These are phyloP conservation scores for Paspalum notatum DNA, from an alignment of 176 grass and related monocot genomes.

Conservation along the genomic window DNA sequence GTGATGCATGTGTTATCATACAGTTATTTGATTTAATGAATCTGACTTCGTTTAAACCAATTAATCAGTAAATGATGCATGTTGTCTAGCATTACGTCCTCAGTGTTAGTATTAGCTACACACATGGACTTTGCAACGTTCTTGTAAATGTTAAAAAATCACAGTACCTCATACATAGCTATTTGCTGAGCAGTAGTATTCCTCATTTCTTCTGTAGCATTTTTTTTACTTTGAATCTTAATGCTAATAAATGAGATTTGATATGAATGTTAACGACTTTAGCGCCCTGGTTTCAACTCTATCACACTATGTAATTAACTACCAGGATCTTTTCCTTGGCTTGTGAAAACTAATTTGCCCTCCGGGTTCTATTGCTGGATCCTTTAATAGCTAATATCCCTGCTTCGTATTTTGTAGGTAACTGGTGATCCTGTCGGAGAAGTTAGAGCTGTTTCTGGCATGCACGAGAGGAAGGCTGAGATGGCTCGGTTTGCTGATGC, in stretches of 20 bases:
- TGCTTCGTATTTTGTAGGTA: conserved; percentile 48
- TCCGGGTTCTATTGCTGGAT: not conserved
- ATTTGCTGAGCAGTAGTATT: not conserved
- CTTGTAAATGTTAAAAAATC: not conserved
- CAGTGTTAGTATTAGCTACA: too few relatives aligned
- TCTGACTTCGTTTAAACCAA: not conserved
- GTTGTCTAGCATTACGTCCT: too few relatives aligned
- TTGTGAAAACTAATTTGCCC: not conserved
- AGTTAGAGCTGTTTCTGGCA: conserved; percentile 81
- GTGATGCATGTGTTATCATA: not conserved
- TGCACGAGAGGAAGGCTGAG: conserved; percentile 96
- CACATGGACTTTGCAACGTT: not conserved
- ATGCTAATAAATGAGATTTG: too few relatives aligned
- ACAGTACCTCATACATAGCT: not conserved
- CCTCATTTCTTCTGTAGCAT: not conserved
- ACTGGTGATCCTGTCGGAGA: conserved; percentile 79
- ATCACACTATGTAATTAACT: not conserved
- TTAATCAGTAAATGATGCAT: not conserved
- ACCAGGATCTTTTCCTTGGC: not conserved
- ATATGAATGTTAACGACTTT: too few relatives aligned
- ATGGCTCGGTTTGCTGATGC: conserved; percentile 94
- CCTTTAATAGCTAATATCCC: not conserved
- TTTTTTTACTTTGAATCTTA: not conserved
- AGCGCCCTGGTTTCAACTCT: not conserved
- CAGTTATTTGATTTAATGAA: not conserved